Evolutionary conservation across 148 eudicot species (phyloP).

Genomic region (Chenopodium formosanum): DNA sequence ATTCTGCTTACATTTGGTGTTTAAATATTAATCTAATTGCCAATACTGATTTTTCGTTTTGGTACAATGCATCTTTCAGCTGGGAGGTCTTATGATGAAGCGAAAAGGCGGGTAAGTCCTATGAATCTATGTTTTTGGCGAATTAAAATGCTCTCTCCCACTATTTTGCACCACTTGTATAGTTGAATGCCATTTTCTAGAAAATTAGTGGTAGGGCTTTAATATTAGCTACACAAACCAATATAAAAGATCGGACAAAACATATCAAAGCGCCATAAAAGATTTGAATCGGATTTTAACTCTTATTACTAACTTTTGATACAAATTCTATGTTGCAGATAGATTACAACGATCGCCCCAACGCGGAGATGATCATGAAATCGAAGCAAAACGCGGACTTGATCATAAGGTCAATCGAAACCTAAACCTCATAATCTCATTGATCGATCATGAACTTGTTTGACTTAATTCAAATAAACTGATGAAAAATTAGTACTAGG

Average conservation of each 20-base stretch:
- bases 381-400: conserved; percentile 92
- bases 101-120: conserved; percentile 83
- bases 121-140: too few species aligned
- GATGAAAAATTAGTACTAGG: background rate
- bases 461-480: background rate
- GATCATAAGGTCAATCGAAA: conserved; percentile 66
- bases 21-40: background rate
- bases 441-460: background rate
- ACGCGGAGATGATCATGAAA: conserved; percentile 83
- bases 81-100: conserved; percentile 68
- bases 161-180: too few species aligned
- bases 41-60: conserved; percentile 12
- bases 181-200: too few species aligned
- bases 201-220: background rate
- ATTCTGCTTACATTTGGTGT: background rate
- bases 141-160: too few species aligned
- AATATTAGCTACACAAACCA: background rate
- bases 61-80: conserved; percentile 32
- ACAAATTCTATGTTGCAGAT: conserved; percentile 47
- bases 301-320: background rate
- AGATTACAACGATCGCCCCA: conserved; percentile 88
- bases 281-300: background rate
- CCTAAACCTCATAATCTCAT: conserved; percentile 28
- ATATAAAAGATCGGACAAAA: background rate
- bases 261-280: background rate